Base-by-base conservation (phyloP, 805 yeast species). In the Saccharomycopsis malanga region DNA sequence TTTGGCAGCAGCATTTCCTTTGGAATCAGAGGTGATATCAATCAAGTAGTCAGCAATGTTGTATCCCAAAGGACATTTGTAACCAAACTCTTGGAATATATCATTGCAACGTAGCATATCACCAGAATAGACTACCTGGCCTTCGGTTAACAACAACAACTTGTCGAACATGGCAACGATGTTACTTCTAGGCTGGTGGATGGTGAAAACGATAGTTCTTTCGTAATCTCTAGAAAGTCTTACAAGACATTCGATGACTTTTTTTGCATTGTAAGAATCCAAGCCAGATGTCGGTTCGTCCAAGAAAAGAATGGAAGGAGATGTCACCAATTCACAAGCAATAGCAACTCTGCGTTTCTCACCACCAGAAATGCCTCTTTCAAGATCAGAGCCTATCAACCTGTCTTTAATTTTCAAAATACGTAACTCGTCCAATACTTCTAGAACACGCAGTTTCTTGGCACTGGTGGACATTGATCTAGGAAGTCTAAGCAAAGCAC, bases 201-300 rank as follows among this genome's bases (percentile, higher is more conserved):
- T 93, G 0, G 98, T 87, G 61, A 93, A 83, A 1, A 93, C 77
- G 42, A 93, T 79, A 0, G 98, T 91, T 60, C 98, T 79, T 51
- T 84, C 81, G 62, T 81, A 85, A 57, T 80, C 83, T 49, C 80
- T 73, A 0, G 97, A 87, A 49, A 93, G 71, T 48, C 83, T 74
- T 2, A 85, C 91, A 39, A 93, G 71, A 52, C 87, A 76, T 52
- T 88, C 97, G 38, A 93, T 72, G 5, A 93, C 98, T 57, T 89
- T 87, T 59, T 77, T 80, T 0, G 98, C 98, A 65, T 89, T 91
- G 61, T 77, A 91, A 5, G 97, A 81, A 62, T 93, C 99, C 49
- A 93, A 70, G 0, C 99, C 99, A 0, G 96, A 87, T 0, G 98
- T 88, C 22, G 96, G 96, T 61, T 88, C 96, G 64, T 88, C 96